Evolutionary conservation across 345 rosid species (phyloP), one percentile per base, ranked within the genome.

Genomic region (Ceriops tagal): DNA sequence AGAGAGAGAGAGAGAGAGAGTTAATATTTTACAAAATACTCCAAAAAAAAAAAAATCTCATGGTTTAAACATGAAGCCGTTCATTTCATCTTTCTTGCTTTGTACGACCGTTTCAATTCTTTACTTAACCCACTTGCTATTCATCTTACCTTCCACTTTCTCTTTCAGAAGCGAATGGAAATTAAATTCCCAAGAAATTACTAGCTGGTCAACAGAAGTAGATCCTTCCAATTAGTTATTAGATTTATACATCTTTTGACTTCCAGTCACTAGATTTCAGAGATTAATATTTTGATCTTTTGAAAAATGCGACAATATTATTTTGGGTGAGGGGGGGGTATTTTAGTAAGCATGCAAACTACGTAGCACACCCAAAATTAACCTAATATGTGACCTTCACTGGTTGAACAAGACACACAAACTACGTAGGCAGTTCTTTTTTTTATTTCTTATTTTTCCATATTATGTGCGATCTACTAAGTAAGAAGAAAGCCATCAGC

Each of bases 371-470:
- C 22, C 15, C 27, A 55, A 55, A 53, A 20, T 39, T 53, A 65
- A 66, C 69, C 60, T 53, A 53, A 52, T 28, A 56, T 39, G 15
- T 53, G 16, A 67, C 24, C 49, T 21, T 32, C n/a, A n/a, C n/a
- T 67, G 24, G 70, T 67, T 6, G 53, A 35, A 51, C 22, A 59
- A 72, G 59, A 67, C 71, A 61, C 62, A 72, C 59, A 24, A 15
- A 32, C 27, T 53, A 21, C 59, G 59, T 55, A 22, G 30, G 49
- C 49, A 53, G n/a, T n/a, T 21, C 11, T 24, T 53, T 53, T 19
- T 51, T 51, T 51, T 6, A 19, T 30, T 31, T 31, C 32, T 31
- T 31, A 4, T 31, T 31, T 31, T 31, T 31, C 5, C 26, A 24
- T 43, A 43, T 43, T 43, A 43, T 43, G 19, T 43, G 49, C 49